These are phyloP conservation scores for Berberis thunbergii DNA, from an alignment of 164 flowering plant species.

Conservation along the genomic window DNA sequence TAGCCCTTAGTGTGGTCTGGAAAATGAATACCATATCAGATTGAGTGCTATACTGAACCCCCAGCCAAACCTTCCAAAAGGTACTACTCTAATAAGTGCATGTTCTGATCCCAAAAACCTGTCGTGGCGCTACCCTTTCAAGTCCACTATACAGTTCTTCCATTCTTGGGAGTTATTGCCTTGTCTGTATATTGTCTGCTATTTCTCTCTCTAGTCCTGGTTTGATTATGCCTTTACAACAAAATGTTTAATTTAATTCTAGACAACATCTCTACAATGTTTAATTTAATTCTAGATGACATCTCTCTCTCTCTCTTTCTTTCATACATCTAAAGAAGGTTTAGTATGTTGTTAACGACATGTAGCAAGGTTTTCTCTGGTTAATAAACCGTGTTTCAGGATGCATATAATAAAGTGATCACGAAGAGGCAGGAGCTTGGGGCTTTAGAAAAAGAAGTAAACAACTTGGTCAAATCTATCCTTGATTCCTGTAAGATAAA, in stretches of 20 bases:
- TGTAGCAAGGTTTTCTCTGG: neutral
- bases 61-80: no score
- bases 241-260: neutral
- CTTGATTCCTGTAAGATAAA: slow-evolving; percentile 35
- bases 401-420: slow-evolving; percentile 18
- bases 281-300: no score
- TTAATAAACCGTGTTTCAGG: slow-evolving; percentile 20
- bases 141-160: no score
- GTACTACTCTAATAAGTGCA: no score
- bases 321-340: neutral
- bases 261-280: neutral
- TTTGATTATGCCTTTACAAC: neutral
- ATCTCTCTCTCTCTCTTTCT: neutral
- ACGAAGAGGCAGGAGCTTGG: slow-evolving; percentile 41
- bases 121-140: no score
- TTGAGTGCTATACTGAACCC: no score
- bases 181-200: no score
- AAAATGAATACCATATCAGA: no score
- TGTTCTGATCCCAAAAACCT: no score
- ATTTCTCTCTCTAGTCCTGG: no score
- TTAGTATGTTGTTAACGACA: neutral
- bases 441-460: slow-evolving; percentile 35
- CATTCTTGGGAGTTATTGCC: no score
- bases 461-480: slow-evolving; percentile 30
- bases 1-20: no score